Evolutionary conservation across 208 protist genomes (phyloP).

Genomic region (Zelonia costaricensis): DNA sequence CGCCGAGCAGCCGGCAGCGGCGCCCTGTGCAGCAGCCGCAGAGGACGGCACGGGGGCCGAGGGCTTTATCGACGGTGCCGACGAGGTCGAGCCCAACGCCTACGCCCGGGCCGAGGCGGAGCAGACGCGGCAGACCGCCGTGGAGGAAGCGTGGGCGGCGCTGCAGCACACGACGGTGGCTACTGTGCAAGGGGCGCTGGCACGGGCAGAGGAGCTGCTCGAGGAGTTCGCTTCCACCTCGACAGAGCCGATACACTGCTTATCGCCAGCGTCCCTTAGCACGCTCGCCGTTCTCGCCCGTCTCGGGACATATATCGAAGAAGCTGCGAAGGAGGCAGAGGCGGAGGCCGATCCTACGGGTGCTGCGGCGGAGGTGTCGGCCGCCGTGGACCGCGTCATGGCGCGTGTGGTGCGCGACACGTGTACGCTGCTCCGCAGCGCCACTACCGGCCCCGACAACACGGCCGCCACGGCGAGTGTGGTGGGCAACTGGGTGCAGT

Average conservation of each 20-base stretch:
- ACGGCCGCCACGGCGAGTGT: constrained; percentile 3
- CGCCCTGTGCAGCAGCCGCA: neutral
- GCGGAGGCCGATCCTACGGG: too few species aligned
- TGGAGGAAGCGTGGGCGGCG: constrained; percentile 6
- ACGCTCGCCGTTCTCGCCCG: constrained; percentile 13
- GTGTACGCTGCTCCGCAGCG: constrained; percentile 5
- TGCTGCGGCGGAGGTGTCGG: neutral
- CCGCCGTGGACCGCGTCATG: constrained; percentile 6
- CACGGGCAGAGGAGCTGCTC: constrained; percentile 1
- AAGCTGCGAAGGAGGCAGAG: neutral
- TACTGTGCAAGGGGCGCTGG: neutral
- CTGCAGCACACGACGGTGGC: constrained; percentile 1
- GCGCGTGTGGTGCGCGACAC: constrained; percentile 11
- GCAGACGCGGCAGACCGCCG: constrained; percentile 1
- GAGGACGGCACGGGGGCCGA: neutral
- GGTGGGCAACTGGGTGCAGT: constrained; percentile 29
- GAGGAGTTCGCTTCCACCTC: neutral
- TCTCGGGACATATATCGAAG: constrained; percentile 7
- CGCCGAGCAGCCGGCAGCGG: neutral
- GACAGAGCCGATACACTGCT: neutral
- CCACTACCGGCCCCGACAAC: neutral
- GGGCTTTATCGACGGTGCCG: too few species aligned
- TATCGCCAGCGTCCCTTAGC: constrained; percentile 6
- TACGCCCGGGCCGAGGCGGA: neutral
- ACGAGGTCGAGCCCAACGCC: too few species aligned